phyloP scores from a whole-genome alignment of 1,284 basidiomycete genomes.

The Pseudozyma hubeiensis region DNA sequence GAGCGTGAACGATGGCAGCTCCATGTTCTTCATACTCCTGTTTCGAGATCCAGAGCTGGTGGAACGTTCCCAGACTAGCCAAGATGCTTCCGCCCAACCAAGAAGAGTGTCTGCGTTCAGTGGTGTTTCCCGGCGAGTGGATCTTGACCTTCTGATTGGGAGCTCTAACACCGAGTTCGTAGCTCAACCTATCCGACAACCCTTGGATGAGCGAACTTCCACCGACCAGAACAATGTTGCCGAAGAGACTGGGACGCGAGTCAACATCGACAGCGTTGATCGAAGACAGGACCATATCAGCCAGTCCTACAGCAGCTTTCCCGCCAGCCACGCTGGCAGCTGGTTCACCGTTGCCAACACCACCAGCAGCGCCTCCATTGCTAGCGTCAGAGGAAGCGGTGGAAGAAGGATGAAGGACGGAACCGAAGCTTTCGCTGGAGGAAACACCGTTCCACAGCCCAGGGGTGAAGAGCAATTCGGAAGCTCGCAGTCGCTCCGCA shows the following conservation, averaged over 20 bases:
- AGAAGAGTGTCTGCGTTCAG: conserved; percentile 64
- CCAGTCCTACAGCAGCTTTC: conserved; percentile 34
- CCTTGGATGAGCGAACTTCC: conserved; percentile 89
- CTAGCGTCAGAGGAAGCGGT: conserved; percentile 10
- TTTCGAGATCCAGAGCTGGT: conserved; percentile 68
- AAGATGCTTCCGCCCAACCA: conserved; percentile 67
- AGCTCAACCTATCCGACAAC: conserved; percentile 83
- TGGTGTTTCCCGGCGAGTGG: conserved; percentile 66
- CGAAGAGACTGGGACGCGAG: conserved; percentile 85
- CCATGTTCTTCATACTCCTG: conserved; percentile 68
- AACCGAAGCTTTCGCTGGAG: conserved; percentile 28
- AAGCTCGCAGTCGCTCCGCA: conserved; percentile 82
- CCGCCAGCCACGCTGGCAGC: conserved; percentile 13
- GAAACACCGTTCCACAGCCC: conserved; percentile 73
- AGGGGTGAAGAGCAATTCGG: conserved; percentile 90
- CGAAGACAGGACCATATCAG: conserved; percentile 78
- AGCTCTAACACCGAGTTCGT: conserved; percentile 81
- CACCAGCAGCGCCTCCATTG: not conserved
- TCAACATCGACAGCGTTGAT: conserved; percentile 90
- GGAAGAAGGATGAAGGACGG: conserved; percentile 25
- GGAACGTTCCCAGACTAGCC: conserved; percentile 66
- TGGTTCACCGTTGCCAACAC: not conserved
- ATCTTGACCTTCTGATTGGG: conserved; percentile 73
- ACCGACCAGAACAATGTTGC: conserved; percentile 94
- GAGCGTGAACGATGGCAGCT: conserved; percentile 61